phyloP scores from a whole-genome alignment of 495 filamentous ascomycete genomes.

The Terfezia boudieri region DNA sequence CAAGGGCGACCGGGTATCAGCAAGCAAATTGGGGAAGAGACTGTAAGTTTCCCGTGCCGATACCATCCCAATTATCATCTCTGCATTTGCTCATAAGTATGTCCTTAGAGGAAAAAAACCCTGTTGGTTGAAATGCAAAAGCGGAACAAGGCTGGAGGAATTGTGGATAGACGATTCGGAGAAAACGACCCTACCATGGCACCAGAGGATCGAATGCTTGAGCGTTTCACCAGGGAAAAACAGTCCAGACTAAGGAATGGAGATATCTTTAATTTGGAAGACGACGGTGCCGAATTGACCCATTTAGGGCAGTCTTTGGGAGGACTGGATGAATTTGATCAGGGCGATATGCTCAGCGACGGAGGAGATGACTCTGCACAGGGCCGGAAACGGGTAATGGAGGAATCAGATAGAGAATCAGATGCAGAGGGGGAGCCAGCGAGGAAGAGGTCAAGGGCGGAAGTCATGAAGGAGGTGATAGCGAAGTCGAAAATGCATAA shows the following conservation, averaged over 20 bases:
- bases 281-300: constrained; percentile 48
- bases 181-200: constrained; percentile 89
- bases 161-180: constrained; percentile 83
- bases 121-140: constrained; percentile 67
- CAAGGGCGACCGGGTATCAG: constrained; percentile 54
- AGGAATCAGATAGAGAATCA: constrained; percentile 22
- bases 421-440: constrained; percentile 33
- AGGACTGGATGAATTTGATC: constrained; percentile 34
- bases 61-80: not conserved
- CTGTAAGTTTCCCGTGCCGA: constrained; percentile 27
- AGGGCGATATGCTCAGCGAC: constrained; percentile 32
- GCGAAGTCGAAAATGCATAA: constrained; percentile 92
- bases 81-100: not conserved
- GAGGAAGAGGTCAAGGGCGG: constrained; percentile 74
- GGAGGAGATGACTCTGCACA: constrained; percentile 25
- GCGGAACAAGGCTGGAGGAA: constrained; percentile 73
- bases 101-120: constrained; percentile 29
- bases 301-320: constrained; percentile 55
- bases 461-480: constrained; percentile 94
- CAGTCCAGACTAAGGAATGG: constrained; percentile 18
- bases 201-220: constrained; percentile 76
- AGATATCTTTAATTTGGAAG: constrained; percentile 68
- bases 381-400: constrained; percentile 30
- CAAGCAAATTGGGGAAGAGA: constrained; percentile 72
- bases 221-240: constrained; percentile 74